phyloP scores from a whole-genome alignment of 768 basidiomycete species.

The Mycena venus region DNA sequence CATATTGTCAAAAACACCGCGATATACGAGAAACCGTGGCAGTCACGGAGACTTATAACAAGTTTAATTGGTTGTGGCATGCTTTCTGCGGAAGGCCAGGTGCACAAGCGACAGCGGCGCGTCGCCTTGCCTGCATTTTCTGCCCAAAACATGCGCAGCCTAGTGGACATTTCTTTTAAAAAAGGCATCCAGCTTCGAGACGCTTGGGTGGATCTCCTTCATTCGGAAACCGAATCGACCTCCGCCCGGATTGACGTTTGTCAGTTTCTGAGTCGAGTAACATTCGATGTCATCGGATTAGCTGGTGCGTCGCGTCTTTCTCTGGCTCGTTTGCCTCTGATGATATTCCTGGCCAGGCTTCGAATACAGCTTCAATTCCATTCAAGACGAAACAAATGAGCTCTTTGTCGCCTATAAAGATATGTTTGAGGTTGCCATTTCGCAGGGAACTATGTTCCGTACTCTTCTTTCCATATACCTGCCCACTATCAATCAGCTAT shows the following conservation, averaged over 20 bases:
- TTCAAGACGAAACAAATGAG: slow-evolving; percentile 83
- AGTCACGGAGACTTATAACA: slow-evolving; percentile 80
- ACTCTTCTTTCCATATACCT: slow-evolving; percentile 68
- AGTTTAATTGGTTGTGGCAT: slow-evolving; percentile 87
- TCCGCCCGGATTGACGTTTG: slow-evolving; percentile 75
- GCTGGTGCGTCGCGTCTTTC: slow-evolving; percentile 65
- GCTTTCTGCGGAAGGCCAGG: slow-evolving; percentile 82
- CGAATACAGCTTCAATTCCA: slow-evolving; percentile 88
- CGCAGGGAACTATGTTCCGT: slow-evolving; percentile 62
- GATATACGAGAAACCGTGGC: slow-evolving; percentile 88
- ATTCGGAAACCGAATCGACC: slow-evolving; percentile 33
- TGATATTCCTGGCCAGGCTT: slow-evolving; percentile 68
- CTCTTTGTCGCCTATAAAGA: slow-evolving; percentile 86
- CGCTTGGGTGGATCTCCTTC: slow-evolving; percentile 69
- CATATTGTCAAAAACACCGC: slow-evolving; percentile 81
- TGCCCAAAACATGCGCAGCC: slow-evolving; percentile 78
- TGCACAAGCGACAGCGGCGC: slow-evolving; percentile 85
- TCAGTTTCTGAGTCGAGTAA: slow-evolving; percentile 85
- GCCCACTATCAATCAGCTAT: slow-evolving; percentile 66
- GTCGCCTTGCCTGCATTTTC: slow-evolving; percentile 86
- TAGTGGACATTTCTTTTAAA: slow-evolving; percentile 79
- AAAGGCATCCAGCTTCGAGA: slow-evolving; percentile 75
- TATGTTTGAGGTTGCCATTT: slow-evolving; percentile 83
- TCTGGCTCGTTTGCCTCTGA: background rate
- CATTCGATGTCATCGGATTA: slow-evolving; percentile 93